A percentile compares a stretch with the other conserved stretches of the same genome.
Evolutionary conservation across 257 asterid species (phyloP).

Genomic region (Nemophila menziesii): DNA sequence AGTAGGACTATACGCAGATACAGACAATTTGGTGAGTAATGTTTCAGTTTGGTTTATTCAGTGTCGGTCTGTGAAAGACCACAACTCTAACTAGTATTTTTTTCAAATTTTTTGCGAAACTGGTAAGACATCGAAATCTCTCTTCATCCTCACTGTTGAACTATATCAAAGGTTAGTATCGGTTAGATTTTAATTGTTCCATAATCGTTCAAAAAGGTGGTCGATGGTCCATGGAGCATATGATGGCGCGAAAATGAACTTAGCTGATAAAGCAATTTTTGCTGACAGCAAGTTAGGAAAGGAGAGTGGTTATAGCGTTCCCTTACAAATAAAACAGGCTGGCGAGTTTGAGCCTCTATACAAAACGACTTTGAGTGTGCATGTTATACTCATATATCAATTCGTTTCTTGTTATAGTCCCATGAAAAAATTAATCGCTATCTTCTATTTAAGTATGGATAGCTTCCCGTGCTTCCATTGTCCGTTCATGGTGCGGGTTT

Average conservation of each 20-base stretch:
- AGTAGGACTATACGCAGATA: too few relatives aligned
- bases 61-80: too few relatives aligned
- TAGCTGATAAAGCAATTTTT: conserved; percentile 75
- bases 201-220: conserved; percentile 19
- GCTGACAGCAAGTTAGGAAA: conserved; percentile 45
- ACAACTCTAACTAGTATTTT: too few relatives aligned
- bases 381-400: conserved; percentile 28
- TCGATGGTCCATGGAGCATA: conserved; percentile 88
- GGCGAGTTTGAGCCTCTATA: conserved; percentile 97
- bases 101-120: conserved; percentile 90
- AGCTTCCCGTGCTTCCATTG: conserved; percentile 87
- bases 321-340: conserved; percentile 80
- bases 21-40: too few relatives aligned
- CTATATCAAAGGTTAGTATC: too few relatives aligned
- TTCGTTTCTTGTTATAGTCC: conserved; percentile 4
- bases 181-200: background rate
- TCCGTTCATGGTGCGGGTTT: conserved; percentile 91
- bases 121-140: conserved; percentile 87
- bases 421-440: conserved; percentile 1
- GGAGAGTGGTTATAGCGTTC: conserved; percentile 58
- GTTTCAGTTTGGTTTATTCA: too few relatives aligned
- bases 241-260: conserved; percentile 61
- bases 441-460: conserved; percentile 59
- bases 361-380: conserved; percentile 69
- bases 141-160: conserved; percentile 18